Conservation (phyloP, 2,329 filamentous ascomycete genomes). For the Aspergillus fumigatiaffinis region DNA sequence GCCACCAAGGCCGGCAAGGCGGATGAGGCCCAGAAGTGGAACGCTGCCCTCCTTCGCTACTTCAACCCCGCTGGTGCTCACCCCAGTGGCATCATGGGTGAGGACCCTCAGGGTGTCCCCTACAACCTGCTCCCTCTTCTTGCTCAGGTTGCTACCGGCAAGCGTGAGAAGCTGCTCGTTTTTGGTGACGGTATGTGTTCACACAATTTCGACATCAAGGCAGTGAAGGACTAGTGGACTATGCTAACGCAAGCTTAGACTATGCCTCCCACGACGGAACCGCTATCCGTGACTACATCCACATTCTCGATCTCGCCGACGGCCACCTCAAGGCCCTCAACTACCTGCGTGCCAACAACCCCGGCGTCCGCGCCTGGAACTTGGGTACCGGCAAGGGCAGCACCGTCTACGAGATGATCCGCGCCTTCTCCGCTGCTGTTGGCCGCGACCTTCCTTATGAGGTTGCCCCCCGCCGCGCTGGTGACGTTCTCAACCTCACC, state of each 20-base stretch:
- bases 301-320: slow-evolving; percentile 49
- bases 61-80: slow-evolving; percentile 97
- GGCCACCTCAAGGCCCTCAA: slow-evolving; percentile 66
- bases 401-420: slow-evolving; percentile 96
- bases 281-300: slow-evolving; percentile 71
- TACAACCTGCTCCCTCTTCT: slow-evolving; percentile 94
- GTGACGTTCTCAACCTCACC: slow-evolving; percentile 92
- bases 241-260: slow-evolving; percentile 51
- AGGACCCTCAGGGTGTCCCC: slow-evolving; percentile 91
- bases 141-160: slow-evolving; percentile 92
- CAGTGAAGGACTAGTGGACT: not conserved
- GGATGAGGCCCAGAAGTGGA: slow-evolving; percentile 71
- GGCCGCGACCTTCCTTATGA: slow-evolving; percentile 84
- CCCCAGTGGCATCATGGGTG: slow-evolving; percentile 94
- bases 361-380: slow-evolving; percentile 95
- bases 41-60: slow-evolving; percentile 88
- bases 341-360: slow-evolving; percentile 52
- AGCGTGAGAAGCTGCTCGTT: slow-evolving; percentile 88
- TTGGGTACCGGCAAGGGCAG: slow-evolving; percentile 89
- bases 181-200: slow-evolving; percentile 78
- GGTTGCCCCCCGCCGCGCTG: slow-evolving; percentile 74
- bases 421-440: slow-evolving; percentile 83
- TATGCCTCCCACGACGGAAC: slow-evolving; percentile 59
- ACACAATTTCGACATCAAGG: not conserved
- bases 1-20: slow-evolving; percentile 73